Percentiles rank a stretch among this genome's conserved stretches.
Conservation (phyloP, 2,329 filamentous ascomycete species). For the Fusarium luffae region DNA sequence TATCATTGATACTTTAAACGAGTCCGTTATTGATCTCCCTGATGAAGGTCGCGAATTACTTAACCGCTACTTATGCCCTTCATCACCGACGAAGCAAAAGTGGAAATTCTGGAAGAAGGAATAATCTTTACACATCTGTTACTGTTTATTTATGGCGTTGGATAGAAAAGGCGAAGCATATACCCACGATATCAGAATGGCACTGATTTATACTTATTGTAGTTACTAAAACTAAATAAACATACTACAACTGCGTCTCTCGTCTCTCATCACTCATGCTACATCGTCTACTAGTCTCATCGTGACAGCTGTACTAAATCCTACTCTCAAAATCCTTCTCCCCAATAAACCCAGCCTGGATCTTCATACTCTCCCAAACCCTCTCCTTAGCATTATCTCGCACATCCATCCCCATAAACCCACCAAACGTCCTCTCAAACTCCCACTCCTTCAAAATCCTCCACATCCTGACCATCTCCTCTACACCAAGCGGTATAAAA, state of each 20-base stretch:
- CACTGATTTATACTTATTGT: conserved; percentile 3
- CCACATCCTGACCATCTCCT: conserved; percentile 77
- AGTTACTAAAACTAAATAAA: conserved; percentile 6
- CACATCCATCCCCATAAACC: conserved; percentile 73
- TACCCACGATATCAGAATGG: conserved; percentile 39
- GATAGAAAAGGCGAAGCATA: conserved; percentile 1
- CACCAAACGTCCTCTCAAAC: conserved; percentile 75
- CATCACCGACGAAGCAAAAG: conserved; percentile 37
- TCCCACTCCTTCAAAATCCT: conserved; percentile 68
- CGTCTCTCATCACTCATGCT: not conserved
- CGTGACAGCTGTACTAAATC: not conserved
- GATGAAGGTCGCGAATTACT: conserved; percentile 52
- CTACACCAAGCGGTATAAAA: conserved; percentile 75
- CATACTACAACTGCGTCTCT: not conserved
- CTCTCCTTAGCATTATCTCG: conserved; percentile 65
- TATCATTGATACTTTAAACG: conserved; percentile 55
- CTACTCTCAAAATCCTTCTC: conserved; percentile 52
- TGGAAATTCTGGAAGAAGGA: conserved; percentile 48
- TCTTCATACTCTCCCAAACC: conserved; percentile 80
- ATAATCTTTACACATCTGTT: too few species aligned
- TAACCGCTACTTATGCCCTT: conserved; percentile 46
- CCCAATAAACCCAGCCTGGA: conserved; percentile 68
- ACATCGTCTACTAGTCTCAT: too few species aligned
- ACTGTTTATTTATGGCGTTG: too few species aligned
- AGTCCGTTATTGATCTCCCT: conserved; percentile 52